Conservation (phyloP, 768 basidiomycete genomes). For the Auriscalpium microsporum region DNA sequence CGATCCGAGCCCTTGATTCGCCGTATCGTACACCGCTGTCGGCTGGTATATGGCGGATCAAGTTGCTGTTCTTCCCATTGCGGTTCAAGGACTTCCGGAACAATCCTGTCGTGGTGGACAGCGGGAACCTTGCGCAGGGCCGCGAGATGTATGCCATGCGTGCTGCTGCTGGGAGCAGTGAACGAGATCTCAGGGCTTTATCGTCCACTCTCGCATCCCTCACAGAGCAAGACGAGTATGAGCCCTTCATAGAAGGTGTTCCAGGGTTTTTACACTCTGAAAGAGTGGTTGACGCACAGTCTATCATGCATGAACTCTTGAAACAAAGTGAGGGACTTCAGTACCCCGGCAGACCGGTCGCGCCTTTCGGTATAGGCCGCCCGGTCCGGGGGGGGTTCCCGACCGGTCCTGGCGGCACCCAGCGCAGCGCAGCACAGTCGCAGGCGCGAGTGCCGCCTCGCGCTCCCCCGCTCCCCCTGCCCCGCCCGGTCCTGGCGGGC, state of each 20-base stretch:
- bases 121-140: not conserved
- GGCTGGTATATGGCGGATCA: conserved; percentile 1
- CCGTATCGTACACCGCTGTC: conserved; percentile 13
- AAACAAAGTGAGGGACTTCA: not conserved
- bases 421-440: too few species aligned
- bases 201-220: conserved; percentile 1
- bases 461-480: too few species aligned
- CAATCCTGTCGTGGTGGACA: not conserved
- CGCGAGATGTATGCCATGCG: conserved; percentile 1
- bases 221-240: not conserved
- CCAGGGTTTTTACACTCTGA: not conserved
- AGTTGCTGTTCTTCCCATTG: not conserved
- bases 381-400: too few species aligned
- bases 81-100: not conserved
- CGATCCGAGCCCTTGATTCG: conserved; percentile 3
- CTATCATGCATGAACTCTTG: conserved; percentile 4
- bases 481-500: too few species aligned
- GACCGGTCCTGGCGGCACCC: too few species aligned
- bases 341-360: too few species aligned
- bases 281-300: not conserved
- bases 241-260: conserved; percentile 2
- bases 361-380: too few species aligned
- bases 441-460: too few species aligned
- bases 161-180: not conserved
- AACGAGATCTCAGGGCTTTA: not conserved